Conservation (phyloP, 2,329 filamentous ascomycete species). For the Colletotrichum sp. region DNA sequence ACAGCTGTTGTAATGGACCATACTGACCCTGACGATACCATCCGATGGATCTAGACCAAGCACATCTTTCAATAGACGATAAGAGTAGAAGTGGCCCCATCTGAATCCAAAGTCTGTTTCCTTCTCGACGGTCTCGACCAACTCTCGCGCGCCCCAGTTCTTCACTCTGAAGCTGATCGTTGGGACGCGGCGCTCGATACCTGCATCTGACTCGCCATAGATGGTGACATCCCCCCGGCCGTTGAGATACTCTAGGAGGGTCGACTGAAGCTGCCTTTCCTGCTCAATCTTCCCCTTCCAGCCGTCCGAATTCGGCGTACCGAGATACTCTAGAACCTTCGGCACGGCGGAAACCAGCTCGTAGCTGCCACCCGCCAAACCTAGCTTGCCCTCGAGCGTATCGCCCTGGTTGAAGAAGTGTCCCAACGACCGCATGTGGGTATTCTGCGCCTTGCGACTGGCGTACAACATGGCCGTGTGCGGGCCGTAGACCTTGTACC, state of each 20-base stretch:
- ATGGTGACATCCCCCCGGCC: constrained; percentile 59
- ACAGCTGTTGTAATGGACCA: constrained; percentile 77
- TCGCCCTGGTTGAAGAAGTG: constrained; percentile 71
- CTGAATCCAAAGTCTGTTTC: constrained; percentile 65
- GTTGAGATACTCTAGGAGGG: constrained; percentile 64
- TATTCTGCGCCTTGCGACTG: constrained; percentile 56
- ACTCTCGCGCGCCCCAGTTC: constrained; percentile 57
- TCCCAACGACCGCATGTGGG: constrained; percentile 56
- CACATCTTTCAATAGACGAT: constrained; percentile 64
- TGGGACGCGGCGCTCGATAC: constrained; percentile 58
- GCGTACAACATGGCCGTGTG: constrained; percentile 77
- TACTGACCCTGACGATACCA: constrained; percentile 72
- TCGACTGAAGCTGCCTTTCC: constrained; percentile 63
- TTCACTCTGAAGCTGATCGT: constrained; percentile 71
- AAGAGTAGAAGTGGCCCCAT: constrained; percentile 73
- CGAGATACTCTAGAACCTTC: constrained; percentile 66
- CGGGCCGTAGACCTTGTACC: constrained; percentile 85
- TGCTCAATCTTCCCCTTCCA: constrained; percentile 62
- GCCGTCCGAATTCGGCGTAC: constrained; percentile 34
- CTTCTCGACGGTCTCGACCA: constrained; percentile 68
- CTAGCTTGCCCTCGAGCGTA: constrained; percentile 70
- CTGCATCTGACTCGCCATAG: constrained; percentile 58
- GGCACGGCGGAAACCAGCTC: constrained; percentile 71
- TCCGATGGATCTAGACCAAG: constrained; percentile 59
- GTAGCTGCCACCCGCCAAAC: constrained; percentile 72